Evolutionary conservation across 1,139 yeast species (phyloP).

Genomic region (Candida pseudoviswanathii): DNA sequence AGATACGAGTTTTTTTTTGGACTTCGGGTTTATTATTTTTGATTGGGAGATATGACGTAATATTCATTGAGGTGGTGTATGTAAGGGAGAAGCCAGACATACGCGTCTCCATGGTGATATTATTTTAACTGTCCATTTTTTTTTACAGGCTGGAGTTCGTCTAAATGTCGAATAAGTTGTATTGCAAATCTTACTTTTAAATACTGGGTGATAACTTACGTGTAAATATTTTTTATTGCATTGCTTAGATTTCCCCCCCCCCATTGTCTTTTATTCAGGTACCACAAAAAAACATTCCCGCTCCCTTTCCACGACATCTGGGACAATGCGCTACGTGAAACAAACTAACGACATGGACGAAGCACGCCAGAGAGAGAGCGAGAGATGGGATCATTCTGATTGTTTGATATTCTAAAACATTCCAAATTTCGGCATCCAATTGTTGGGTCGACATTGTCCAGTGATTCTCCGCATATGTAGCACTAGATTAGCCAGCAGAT

Average conservation of each 20-base stretch:
- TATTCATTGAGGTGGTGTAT: neutral
- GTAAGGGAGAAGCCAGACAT: no score
- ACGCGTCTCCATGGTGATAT: neutral
- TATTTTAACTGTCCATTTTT: neutral
- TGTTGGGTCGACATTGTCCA: neutral
- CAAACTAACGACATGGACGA: neutral
- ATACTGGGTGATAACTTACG: neutral
- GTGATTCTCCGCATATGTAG: no score
- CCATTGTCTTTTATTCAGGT: neutral
- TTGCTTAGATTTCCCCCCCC: neutral
- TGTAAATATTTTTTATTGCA: neutral
- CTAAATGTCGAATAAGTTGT: slow-evolving; percentile 1
- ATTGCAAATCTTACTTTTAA: neutral
- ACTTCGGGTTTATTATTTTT: neutral
- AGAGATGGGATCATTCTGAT: no score
- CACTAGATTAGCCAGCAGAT: neutral
- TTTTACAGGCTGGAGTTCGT: slow-evolving; percentile 1
- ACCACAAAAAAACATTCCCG: neutral
- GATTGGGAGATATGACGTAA: neutral
- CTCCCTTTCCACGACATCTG: neutral
- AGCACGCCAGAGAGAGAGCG: no score
- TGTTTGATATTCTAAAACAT: neutral
- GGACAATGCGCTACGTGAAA: neutral
- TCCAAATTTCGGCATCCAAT: neutral
- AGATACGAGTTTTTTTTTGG: neutral